phyloP scores from a whole-genome alignment of 2,329 filamentous ascomycete species.

The Leptographium radiaticola region DNA sequence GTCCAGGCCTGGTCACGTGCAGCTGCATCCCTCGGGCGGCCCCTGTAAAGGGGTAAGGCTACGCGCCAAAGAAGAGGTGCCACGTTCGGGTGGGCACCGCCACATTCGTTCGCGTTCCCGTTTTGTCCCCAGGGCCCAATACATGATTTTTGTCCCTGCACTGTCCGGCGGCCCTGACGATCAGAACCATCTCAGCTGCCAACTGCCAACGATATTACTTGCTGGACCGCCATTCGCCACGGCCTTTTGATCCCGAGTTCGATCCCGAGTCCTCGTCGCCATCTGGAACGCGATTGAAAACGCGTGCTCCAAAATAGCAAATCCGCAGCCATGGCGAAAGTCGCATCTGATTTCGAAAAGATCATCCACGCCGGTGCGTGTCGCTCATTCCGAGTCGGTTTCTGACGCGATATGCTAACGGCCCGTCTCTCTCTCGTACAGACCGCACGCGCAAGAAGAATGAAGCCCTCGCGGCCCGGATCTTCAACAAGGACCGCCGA shows the following conservation, averaged over 20 bases:
- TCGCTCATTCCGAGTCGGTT: background rate
- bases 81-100: background rate
- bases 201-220: background rate
- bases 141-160: background rate
- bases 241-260: background rate
- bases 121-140: background rate
- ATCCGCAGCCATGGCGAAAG: slow-evolving; percentile 14
- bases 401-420: background rate
- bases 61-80: background rate
- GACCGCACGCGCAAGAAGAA: slow-evolving; percentile 59
- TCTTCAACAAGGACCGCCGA: slow-evolving; percentile 50
- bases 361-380: slow-evolving; percentile 38
- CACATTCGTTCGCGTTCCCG: background rate
- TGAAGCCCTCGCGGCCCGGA: slow-evolving; percentile 56
- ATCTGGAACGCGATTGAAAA: background rate
- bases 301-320: background rate
- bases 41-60: background rate
- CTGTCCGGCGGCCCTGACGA: background rate
- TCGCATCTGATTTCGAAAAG: slow-evolving; percentile 38
- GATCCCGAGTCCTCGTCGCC: background rate
- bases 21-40: too few relatives aligned
- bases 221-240: background rate
- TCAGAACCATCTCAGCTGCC: background rate
- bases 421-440: slow-evolving; percentile 14
- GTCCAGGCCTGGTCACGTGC: too few relatives aligned